Evolutionary conservation across 345 rosid species (phyloP).

Genomic region (Salix caprea): DNA sequence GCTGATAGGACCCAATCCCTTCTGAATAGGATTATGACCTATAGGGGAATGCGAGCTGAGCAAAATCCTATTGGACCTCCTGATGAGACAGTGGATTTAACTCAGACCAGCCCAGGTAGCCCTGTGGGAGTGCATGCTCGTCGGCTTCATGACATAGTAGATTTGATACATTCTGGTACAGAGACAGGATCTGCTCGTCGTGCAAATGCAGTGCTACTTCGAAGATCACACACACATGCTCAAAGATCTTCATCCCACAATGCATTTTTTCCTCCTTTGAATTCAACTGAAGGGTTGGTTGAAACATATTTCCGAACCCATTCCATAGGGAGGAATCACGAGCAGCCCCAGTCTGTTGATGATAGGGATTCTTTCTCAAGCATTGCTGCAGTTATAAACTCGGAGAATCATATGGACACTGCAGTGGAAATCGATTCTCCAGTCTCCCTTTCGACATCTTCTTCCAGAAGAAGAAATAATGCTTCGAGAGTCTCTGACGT

Average conservation of each 20-base stretch:
- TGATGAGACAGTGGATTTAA: conserved; percentile 48
- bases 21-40: conserved; percentile 61
- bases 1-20: conserved; percentile 44
- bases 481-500: conserved; percentile 68
- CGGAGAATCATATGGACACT: conserved; percentile 77
- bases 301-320: conserved; percentile 52
- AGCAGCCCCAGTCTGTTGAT: conserved; percentile 65
- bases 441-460: conserved; percentile 76
- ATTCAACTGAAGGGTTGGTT: conserved; percentile 52
- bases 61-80: conserved; percentile 44
- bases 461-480: conserved; percentile 74
- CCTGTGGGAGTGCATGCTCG: conserved; percentile 45
- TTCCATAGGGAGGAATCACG: conserved; percentile 60
- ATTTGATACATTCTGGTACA: neutral
- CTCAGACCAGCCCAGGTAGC: conserved; percentile 45
- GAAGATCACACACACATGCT: conserved; percentile 53
- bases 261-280: conserved; percentile 44
- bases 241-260: conserved; percentile 46
- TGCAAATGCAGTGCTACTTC: conserved; percentile 31
- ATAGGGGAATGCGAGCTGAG: conserved; percentile 70
- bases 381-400: conserved; percentile 78
- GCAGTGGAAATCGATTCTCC: conserved; percentile 80
- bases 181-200: neutral
- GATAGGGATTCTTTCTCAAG: conserved; percentile 93
- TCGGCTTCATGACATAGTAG: conserved; percentile 29